Percentiles rank a stretch among this genome's conserved stretches.
Conservation (phyloP, 352 stramenopile genomes). For the Halophytophthora batemanensis region DNA sequence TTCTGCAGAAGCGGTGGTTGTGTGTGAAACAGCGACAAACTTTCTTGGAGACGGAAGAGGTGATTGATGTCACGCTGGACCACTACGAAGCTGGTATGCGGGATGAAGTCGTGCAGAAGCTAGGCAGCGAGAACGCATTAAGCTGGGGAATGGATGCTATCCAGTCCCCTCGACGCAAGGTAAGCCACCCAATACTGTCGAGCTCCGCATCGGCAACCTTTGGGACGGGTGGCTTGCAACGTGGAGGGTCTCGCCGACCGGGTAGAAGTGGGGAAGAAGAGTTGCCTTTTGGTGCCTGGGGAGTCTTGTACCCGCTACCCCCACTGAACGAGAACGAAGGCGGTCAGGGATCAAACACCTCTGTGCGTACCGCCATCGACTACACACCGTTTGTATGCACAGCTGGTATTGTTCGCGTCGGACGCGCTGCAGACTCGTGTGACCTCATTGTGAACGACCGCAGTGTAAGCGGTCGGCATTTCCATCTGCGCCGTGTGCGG, state of each 20-base stretch:
- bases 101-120: constrained; percentile 63
- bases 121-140: constrained; percentile 74
- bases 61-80: constrained; percentile 72
- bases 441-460: constrained; percentile 87
- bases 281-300: constrained; percentile 67
- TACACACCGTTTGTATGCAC: constrained; percentile 66
- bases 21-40: constrained; percentile 71
- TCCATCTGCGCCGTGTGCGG: constrained; percentile 69
- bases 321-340: constrained; percentile 67
- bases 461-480: constrained; percentile 84
- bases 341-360: constrained; percentile 9
- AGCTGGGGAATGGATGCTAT: constrained; percentile 83
- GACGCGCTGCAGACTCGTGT: constrained; percentile 76
- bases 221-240: constrained; percentile 7
- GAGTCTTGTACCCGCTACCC: constrained; percentile 67
- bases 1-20: constrained; percentile 65
- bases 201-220: constrained; percentile 5
- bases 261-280: constrained; percentile 20
- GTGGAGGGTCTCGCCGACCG: constrained; percentile 4
- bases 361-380: constrained; percentile 31
- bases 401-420: constrained; percentile 69
- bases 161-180: constrained; percentile 65
- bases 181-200: constrained; percentile 20
- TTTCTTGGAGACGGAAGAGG: constrained; percentile 62
- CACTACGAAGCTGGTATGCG: constrained; percentile 50